These are phyloP conservation scores for Leucaena leucocephala DNA, from an alignment of 306 rosid species.

Conservation along the genomic window DNA sequence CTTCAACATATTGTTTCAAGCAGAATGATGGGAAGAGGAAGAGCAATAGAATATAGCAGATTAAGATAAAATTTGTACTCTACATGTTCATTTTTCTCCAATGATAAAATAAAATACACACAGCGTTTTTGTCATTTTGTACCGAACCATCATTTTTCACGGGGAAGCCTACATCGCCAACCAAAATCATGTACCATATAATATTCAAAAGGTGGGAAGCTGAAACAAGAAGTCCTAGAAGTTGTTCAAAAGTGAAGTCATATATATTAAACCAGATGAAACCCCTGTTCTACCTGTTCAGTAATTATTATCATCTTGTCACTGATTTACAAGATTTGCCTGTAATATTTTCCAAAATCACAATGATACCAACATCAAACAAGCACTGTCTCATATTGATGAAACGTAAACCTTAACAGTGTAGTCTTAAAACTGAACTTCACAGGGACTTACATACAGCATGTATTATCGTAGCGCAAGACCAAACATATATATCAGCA, in stretches of 20 bases:
- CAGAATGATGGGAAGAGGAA: neutral
- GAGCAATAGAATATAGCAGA: neutral
- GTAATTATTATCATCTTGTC: conserved; percentile 36
- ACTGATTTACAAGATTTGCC: conserved; percentile 33
- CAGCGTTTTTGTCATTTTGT: conserved; percentile 21
- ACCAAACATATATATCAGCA: too few species aligned
- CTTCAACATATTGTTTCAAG: neutral
- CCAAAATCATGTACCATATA: neutral
- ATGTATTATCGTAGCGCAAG: too few species aligned
- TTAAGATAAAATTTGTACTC: neutral
- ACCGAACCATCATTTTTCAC: conserved; percentile 5
- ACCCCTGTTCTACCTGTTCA: conserved; percentile 23
- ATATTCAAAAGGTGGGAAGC: conserved; percentile 31
- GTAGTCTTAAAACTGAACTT: conserved; percentile 39
- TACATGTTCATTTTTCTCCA: too few species aligned
- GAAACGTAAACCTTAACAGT: conserved; percentile 31
- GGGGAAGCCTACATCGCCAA: conserved; percentile 8
- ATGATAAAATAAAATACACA: conserved; percentile 7
- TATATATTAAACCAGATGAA: conserved; percentile 10
- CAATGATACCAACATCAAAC: conserved; percentile 25
- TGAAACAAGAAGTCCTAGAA: conserved; percentile 33
- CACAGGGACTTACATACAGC: conserved; percentile 23
- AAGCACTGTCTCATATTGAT: conserved; percentile 20
- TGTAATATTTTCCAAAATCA: conserved; percentile 16
- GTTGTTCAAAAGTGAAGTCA: conserved; percentile 26